Evolutionary conservation across 2,329 filamentous ascomycete genomes (phyloP), one percentile per base, ranked within the genome.

Genomic region (Oidium heveae): DNA sequence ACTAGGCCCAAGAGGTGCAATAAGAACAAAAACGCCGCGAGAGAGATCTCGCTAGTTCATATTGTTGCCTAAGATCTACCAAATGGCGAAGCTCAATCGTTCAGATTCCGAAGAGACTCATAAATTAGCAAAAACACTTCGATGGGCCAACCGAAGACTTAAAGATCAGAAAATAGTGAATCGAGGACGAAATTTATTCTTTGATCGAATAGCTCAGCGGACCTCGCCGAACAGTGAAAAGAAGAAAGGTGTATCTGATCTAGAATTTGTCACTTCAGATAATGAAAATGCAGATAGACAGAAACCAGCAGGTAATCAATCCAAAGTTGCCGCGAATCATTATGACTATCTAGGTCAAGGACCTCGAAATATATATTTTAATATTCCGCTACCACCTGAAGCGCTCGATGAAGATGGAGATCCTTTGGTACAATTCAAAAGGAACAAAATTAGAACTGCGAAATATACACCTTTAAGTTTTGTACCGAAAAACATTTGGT

Each of bases 381-480:
- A 95, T 67, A 68, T 82, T 33, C 81, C 86, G 8, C 71, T 98
- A 54, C 87, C 91, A 0, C 70, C 74, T 46, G 75, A 81, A 24
- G 76, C 84, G 59, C 73, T 82, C 62, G 86, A 95, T 64, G 84
- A 91, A 58, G 79, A 94, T 50, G 91, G 88, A 37, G 74, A 78
- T 56, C 84, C 87, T 2, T 66, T 72, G 54, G 72, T 76, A 56
- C 71, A 76, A 22, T 98, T 82, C 67, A 75, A 84, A 52, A 76
- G 89, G 60, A 98, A 98, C 73, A 98, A 98, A 74, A 94, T 98
- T 66, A 77, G 93, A 61, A 98, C 91, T 2, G 86, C 91, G 57
- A 98, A 96, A 69, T 98, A 98, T 68, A 98, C 91, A 8, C 83
- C 93, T 9, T 68, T 98, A 59, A 94, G 85, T 57, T 98, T 98